Percentiles rank a stretch among this genome's conserved stretches.
Evolutionary conservation across 306 rosid species (phyloP).

Genomic region (Hippophae gyantsensis): DNA sequence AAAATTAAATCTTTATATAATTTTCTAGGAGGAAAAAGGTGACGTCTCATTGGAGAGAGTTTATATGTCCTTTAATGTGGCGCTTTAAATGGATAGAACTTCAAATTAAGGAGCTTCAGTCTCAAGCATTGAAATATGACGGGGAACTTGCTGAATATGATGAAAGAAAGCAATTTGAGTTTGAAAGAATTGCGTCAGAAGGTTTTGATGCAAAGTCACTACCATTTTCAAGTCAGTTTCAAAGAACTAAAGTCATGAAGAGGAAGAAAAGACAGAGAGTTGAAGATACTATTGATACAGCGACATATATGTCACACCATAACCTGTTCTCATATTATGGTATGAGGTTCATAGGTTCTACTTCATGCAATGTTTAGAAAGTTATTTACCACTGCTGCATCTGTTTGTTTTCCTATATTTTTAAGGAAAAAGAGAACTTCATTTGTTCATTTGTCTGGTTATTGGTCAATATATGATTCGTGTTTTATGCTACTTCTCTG

Average conservation of each 20-base stretch:
- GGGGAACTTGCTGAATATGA: conserved; percentile 40
- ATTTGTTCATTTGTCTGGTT: conserved; percentile 7
- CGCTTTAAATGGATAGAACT: conserved; percentile 81
- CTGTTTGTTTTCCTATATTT: too few species aligned
- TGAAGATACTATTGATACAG: conserved; percentile 46
- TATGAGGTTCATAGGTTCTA: conserved; percentile 21
- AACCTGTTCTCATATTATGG: conserved; percentile 55
- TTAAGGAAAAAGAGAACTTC: too few species aligned
- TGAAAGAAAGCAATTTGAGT: conserved; percentile 27
- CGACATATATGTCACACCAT: conserved; percentile 46
- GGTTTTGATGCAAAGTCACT: conserved; percentile 36
- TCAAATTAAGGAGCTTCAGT: conserved; percentile 46
- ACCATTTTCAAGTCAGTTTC: conserved; percentile 36
- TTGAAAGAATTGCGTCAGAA: conserved; percentile 27
- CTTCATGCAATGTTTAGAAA: background rate
- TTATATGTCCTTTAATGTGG: conserved; percentile 52
- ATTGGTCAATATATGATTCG: background rate
- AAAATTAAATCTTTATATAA: conserved; percentile 13
- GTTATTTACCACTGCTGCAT: too few species aligned
- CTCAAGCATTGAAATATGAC: conserved; percentile 46
- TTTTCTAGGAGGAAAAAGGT: conserved; percentile 47
- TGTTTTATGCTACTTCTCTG: conserved; percentile 7
- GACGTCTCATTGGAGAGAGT: conserved; percentile 64
- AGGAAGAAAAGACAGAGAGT: conserved; percentile 60
- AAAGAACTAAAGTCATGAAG: conserved; percentile 40